Base-by-base conservation (phyloP, 2,329 filamentous ascomycete species). In the Fusarium pseudonygamai region DNA sequence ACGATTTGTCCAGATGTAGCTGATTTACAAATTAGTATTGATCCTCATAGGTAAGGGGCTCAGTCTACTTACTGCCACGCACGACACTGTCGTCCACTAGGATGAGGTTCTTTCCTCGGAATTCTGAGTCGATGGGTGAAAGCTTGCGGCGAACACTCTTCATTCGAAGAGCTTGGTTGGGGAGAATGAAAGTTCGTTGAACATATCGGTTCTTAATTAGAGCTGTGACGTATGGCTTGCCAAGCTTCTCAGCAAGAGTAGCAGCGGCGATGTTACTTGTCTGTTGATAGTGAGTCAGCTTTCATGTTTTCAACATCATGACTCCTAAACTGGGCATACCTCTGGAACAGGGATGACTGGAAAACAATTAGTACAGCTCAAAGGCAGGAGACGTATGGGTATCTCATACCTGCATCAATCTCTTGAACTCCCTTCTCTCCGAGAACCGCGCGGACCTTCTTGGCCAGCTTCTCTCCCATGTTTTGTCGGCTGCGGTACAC, bases 151-250 rank as follows among this genome's bases (percentile, higher is more conserved):
- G 92, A 15, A 98, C 94, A 75, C 94, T 93, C 83, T 96, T 96
- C 78, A 96, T 90, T 8, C 95, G 88, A 24, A 91, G 89, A 75
- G 90, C 90, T 81, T 98, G 95, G 34, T 92, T 93, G 4, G 95
- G 86, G 67, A 80, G 62, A 79, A 95, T 96, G 81, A 96, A 96
- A 2, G 94, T 97, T 56, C 94, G 89, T 87, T 94, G 95, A 68
- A 97, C 92, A 80, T 97, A 97, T 59, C 93, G 89, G 82, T 97
- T 97, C 87, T 96, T 97, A 73, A 97, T 91, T 77, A 97, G 96
- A 6, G 91, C 95, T 79, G 93, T 93, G 66, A 89, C 92, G 78
- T 93, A 94, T 3, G 93, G 93, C 80, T 94, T 95, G 75, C 90
- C 88, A 24, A 97, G 87, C 45, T 89, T 87, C 77, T 91, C 89